phyloP scores from a whole-genome alignment of 139 green algal genomes.

The Micractinium conductrix region DNA sequence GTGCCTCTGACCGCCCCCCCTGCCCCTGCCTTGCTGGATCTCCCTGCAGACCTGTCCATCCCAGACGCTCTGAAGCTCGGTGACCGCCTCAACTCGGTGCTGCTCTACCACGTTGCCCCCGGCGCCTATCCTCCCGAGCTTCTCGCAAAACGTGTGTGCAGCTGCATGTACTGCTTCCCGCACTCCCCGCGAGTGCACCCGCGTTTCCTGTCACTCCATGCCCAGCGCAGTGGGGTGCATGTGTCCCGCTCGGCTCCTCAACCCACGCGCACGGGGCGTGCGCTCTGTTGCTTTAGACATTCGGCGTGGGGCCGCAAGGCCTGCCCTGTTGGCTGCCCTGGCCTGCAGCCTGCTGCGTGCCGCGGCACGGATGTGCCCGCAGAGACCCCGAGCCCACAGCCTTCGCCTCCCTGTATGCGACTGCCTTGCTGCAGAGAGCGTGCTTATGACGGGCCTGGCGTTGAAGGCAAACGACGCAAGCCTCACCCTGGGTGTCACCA shows the following conservation, averaged over 20 bases:
- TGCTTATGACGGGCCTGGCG: conserved; percentile 13
- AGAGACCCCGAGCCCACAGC: too few relatives aligned
- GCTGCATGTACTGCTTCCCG: too few relatives aligned
- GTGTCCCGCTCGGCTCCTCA: too few relatives aligned
- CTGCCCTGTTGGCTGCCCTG: too few relatives aligned
- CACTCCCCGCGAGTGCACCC: too few relatives aligned
- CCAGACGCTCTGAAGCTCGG: conserved; percentile 42
- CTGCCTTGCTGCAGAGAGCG: background rate
- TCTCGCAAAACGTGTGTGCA: conserved; percentile 13
- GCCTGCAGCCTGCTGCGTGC: background rate
- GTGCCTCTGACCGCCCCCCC: background rate
- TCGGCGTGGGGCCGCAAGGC: too few relatives aligned
- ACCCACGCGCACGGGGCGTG: too few relatives aligned
- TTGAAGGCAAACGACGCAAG: background rate
- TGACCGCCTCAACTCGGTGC: conserved; percentile 37
- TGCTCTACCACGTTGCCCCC: conserved; percentile 42
- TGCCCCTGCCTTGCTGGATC: background rate
- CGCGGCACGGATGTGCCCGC: too few relatives aligned
- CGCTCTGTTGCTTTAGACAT: too few relatives aligned
- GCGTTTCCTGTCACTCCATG: too few relatives aligned
- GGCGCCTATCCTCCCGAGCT: background rate
- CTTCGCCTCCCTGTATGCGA: too few relatives aligned
- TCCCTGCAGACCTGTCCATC: conserved; percentile 18
- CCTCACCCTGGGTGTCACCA: background rate
- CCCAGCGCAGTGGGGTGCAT: too few relatives aligned